These are phyloP conservation scores for Arabidopsis lyrata DNA, from an alignment of 441 rosid species.

Conservation along the genomic window DNA sequence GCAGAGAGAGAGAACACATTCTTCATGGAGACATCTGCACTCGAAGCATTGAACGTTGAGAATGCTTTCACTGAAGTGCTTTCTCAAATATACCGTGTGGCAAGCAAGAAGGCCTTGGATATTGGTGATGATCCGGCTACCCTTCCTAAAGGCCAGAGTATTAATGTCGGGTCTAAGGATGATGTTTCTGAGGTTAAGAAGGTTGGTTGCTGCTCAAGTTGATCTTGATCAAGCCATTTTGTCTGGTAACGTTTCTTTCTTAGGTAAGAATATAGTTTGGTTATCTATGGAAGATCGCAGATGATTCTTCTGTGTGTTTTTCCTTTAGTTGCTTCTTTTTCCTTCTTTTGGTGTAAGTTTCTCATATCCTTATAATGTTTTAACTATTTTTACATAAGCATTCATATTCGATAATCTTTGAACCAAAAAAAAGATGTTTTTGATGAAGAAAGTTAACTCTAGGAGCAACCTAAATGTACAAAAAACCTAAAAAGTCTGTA, in stretches of 20 bases:
- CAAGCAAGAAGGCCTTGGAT: slow-evolving; percentile 59
- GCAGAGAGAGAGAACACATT: slow-evolving; percentile 39
- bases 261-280: slow-evolving; percentile 22
- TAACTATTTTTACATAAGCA: background rate
- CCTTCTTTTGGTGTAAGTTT: slow-evolving; percentile 27
- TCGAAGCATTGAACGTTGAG: slow-evolving; percentile 66
- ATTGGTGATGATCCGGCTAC: slow-evolving; percentile 58
- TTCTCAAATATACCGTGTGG: slow-evolving; percentile 63
- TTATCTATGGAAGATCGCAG: slow-evolving; percentile 11
- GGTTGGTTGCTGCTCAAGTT: slow-evolving; percentile 64
- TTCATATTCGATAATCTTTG: background rate
- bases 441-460: background rate
- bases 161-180: slow-evolving; percentile 60
- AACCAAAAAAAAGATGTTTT: background rate
- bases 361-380: slow-evolving; percentile 18
- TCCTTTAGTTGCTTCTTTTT: slow-evolving; percentile 6
- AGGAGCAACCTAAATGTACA: slow-evolving; percentile 34
- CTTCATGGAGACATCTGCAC: slow-evolving; percentile 72
- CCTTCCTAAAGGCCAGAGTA: slow-evolving; percentile 65
- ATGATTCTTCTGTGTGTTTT: slow-evolving; percentile 26
- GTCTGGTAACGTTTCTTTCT: slow-evolving; percentile 15
- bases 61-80: slow-evolving; percentile 66
- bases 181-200: slow-evolving; percentile 67
- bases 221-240: slow-evolving; percentile 27
- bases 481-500: slow-evolving; percentile 56